Conservation (phyloP, 1,284 basidiomycete genomes). For the Leccinum subrobustum region DNA sequence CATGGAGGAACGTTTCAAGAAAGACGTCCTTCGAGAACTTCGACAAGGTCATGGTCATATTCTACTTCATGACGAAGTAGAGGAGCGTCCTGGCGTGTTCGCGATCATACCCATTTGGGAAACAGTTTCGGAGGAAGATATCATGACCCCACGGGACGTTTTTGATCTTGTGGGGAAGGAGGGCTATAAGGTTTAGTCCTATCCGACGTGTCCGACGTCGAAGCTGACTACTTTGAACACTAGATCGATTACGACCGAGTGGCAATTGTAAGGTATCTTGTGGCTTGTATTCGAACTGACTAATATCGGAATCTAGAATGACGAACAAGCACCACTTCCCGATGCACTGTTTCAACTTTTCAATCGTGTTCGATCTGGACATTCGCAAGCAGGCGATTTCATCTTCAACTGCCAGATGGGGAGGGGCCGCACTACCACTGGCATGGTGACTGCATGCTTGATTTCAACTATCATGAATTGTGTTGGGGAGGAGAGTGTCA, state of each 20-base stretch:
- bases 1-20: slow-evolving; percentile 91
- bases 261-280: slow-evolving; percentile 63
- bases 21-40: slow-evolving; percentile 85
- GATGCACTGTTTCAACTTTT: slow-evolving; percentile 79
- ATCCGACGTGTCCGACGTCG: neutral
- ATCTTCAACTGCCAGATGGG: slow-evolving; percentile 90
- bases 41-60: slow-evolving; percentile 76
- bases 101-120: slow-evolving; percentile 90
- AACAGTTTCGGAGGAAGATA: slow-evolving; percentile 78
- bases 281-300: neutral
- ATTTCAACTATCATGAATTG: slow-evolving; percentile 78
- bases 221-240: slow-evolving; percentile 10
- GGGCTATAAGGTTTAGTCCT: slow-evolving; percentile 60
- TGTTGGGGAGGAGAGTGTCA: slow-evolving; percentile 43
- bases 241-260: slow-evolving; percentile 88
- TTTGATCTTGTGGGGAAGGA: slow-evolving; percentile 73
- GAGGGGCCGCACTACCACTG: slow-evolving; percentile 83
- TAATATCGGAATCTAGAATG: slow-evolving; percentile 60
- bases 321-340: slow-evolving; percentile 93
- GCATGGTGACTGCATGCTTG: slow-evolving; percentile 89
- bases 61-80: slow-evolving; percentile 93
- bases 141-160: slow-evolving; percentile 91
- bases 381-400: slow-evolving; percentile 72
- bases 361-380: slow-evolving; percentile 65
- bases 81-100: slow-evolving; percentile 89